These are phyloP conservation scores for Hanseniaspora meyeri DNA, from an alignment of 805 yeast genomes.

Conservation along the genomic window DNA sequence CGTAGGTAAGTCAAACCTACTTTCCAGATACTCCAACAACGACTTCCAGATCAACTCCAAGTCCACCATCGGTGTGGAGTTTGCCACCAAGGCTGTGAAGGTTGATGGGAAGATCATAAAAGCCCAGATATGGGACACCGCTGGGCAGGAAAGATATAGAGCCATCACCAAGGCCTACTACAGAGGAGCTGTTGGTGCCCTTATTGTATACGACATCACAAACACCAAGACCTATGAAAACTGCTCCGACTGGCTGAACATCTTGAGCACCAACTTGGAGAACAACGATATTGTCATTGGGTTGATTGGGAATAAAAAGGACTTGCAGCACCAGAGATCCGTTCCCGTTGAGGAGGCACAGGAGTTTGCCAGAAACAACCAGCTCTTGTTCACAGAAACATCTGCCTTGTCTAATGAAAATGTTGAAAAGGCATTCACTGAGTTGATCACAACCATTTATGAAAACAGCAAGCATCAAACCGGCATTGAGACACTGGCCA, in stretches of 20 bases:
- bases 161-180: slow-evolving; percentile 96
- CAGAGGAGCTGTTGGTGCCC: slow-evolving; percentile 96
- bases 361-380: slow-evolving; percentile 86
- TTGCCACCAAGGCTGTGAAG: slow-evolving; percentile 89
- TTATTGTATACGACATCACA: slow-evolving; percentile 88
- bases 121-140: slow-evolving; percentile 97
- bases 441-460: slow-evolving; percentile 80
- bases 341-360: slow-evolving; percentile 97
- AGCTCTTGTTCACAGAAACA: slow-evolving; percentile 86
- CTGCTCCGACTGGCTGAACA: slow-evolving; percentile 80
- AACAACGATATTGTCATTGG: slow-evolving; percentile 83
- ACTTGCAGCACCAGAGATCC: slow-evolving; percentile 82
- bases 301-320: slow-evolving; percentile 83
- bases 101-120: slow-evolving; percentile 73
- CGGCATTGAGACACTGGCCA: slow-evolving; percentile 6
- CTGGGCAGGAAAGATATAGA: slow-evolving; percentile 96
- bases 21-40: slow-evolving; percentile 87
- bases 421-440: slow-evolving; percentile 89
- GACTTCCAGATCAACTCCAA: slow-evolving; percentile 90
- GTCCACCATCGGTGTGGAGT: slow-evolving; percentile 95
- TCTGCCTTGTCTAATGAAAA: slow-evolving; percentile 88
- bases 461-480: slow-evolving; percentile 9
- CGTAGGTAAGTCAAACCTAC: slow-evolving; percentile 88
- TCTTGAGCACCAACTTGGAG: slow-evolving; percentile 82
- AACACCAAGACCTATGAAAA: slow-evolving; percentile 78